These are phyloP conservation scores for Trametes coccinea DNA, from an alignment of 768 basidiomycete species.

Conservation along the genomic window DNA sequence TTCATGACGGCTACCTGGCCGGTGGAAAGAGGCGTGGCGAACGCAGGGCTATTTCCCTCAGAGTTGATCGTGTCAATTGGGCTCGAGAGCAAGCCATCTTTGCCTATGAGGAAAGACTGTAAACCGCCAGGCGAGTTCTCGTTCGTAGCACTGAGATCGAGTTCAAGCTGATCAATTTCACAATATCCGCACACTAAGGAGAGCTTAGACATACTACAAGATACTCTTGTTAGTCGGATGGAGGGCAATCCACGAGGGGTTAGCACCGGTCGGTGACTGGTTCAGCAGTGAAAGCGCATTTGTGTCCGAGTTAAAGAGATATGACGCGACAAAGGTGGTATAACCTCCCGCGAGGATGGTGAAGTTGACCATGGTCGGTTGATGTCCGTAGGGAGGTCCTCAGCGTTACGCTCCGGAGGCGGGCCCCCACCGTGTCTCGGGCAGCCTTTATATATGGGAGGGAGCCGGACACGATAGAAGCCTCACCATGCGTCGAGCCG, in stretches of 20 bases:
- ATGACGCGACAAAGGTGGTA: conserved; percentile 58
- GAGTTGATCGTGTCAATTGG: conserved; percentile 48
- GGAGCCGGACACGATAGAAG: background rate
- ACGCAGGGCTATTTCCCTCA: conserved; percentile 53
- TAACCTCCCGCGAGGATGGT: conserved; percentile 72
- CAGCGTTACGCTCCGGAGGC: background rate
- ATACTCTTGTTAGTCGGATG: conserved; percentile 59
- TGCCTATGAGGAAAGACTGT: conserved; percentile 56
- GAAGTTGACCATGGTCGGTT: conserved; percentile 57
- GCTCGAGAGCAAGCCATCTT: conserved; percentile 45
- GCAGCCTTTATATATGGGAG: background rate
- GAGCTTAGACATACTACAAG: conserved; percentile 51
- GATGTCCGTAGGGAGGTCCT: background rate
- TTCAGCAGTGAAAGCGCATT: conserved; percentile 47
- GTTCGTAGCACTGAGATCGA: conserved; percentile 53
- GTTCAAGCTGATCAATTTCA: background rate
- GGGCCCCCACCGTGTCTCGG: no score
- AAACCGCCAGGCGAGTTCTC: conserved; percentile 46
- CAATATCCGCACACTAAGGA: background rate
- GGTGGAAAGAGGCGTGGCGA: conserved; percentile 49
- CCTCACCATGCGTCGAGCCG: background rate
- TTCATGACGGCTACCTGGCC: conserved; percentile 64
- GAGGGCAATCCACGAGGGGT: conserved; percentile 60
- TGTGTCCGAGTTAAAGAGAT: conserved; percentile 56
- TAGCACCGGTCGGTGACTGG: conserved; percentile 50